phyloP scores from a whole-genome alignment of 139 green algal genomes.

The Ettlia oleoabundans region DNA sequence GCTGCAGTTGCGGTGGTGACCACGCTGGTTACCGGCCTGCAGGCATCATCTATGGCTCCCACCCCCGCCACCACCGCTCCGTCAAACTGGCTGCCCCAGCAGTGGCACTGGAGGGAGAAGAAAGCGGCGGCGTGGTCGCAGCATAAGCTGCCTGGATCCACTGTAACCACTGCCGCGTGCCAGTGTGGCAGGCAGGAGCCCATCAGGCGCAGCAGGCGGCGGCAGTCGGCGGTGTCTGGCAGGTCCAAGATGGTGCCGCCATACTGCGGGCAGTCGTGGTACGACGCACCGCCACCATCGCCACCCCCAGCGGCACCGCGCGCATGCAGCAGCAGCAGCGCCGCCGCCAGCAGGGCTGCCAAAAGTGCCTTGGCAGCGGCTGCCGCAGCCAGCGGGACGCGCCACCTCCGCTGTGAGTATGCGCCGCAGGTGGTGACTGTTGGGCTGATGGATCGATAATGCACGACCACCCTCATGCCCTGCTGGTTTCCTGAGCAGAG shows the following conservation, averaged over 20 bases:
- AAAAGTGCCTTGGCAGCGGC: not conserved
- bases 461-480: too few species aligned
- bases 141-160: not conserved
- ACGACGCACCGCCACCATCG: not conserved
- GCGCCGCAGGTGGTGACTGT: too few species aligned
- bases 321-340: not conserved
- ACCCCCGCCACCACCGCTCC: not conserved
- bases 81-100: conserved; percentile 34
- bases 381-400: not conserved
- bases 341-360: not conserved
- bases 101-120: conserved; percentile 20
- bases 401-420: not conserved
- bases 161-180: not conserved
- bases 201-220: not conserved
- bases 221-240: conserved; percentile 25
- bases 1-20: not conserved
- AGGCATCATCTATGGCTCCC: not conserved
- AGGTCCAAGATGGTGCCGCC: conserved; percentile 23
- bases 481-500: too few species aligned
- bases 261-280: conserved; percentile 12
- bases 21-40: not conserved
- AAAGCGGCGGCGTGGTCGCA: conserved; percentile 18
- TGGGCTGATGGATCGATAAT: too few species aligned
- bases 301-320: not conserved
- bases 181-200: conserved; percentile 2